These are phyloP conservation scores for Stagonosporopsis chrysanthemi DNA, from an alignment of 2,329 filamentous ascomycete species.

Conservation along the genomic window DNA sequence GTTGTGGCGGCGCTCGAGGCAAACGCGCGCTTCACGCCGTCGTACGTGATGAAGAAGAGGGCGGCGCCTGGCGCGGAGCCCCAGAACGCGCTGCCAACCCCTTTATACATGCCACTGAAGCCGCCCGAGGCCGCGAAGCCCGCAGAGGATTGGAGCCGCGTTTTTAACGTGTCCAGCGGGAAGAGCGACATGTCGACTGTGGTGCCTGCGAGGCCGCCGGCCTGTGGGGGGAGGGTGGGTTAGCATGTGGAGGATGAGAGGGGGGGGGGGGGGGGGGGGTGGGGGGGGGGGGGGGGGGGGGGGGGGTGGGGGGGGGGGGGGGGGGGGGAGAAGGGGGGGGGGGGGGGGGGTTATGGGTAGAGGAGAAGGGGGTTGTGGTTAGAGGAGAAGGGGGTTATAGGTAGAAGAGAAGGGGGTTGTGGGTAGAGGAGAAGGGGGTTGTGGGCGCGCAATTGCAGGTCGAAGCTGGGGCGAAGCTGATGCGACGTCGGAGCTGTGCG, in stretches of 20 bases:
- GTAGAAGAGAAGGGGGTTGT: too few relatives aligned
- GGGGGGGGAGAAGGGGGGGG: too few relatives aligned
- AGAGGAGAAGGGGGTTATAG: too few relatives aligned
- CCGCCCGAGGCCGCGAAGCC: conserved; percentile 85
- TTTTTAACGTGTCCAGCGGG: conserved; percentile 98
- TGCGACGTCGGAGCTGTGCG: too few relatives aligned
- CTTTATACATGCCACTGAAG: conserved; percentile 90
- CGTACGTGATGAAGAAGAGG: conserved; percentile 97
- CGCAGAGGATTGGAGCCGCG: conserved; percentile 83
- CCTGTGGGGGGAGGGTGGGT: conserved; percentile 54
- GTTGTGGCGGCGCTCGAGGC: conserved; percentile 20
- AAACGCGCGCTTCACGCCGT: conserved; percentile 65
- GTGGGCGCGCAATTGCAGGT: too few relatives aligned
- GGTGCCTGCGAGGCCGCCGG: conserved; percentile 90
- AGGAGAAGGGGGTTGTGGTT: too few relatives aligned
- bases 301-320: too few relatives aligned
- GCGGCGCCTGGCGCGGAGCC: conserved; percentile 93
- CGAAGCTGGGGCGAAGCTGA: too few relatives aligned
- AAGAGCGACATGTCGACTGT: conserved; percentile 97
- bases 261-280: too few relatives aligned
- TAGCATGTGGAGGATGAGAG: background rate
- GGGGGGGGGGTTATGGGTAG: too few relatives aligned
- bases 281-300: background rate
- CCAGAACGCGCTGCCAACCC: conserved; percentile 86
- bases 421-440: too few relatives aligned